These are phyloP conservation scores for Xylaria grammica DNA, from an alignment of 495 filamentous ascomycete genomes.

Conservation along the genomic window DNA sequence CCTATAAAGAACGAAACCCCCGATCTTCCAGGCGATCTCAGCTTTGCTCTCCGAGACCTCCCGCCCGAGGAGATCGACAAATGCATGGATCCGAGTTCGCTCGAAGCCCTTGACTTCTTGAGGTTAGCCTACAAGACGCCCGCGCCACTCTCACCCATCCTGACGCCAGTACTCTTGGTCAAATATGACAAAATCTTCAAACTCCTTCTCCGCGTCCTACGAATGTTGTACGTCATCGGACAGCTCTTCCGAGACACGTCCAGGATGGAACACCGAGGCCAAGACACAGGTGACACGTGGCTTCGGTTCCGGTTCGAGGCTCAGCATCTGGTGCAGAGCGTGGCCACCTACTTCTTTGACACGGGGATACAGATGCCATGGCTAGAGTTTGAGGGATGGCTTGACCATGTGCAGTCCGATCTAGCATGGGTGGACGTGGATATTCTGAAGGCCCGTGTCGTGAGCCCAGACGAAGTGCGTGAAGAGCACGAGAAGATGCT, in stretches of 20 bases:
- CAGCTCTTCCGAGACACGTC: constrained; percentile 68
- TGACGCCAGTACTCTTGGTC: constrained; percentile 67
- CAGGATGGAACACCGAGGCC: constrained; percentile 39
- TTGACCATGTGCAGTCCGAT: constrained; percentile 66
- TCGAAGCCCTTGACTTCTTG: constrained; percentile 91
- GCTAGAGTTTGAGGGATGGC: constrained; percentile 67
- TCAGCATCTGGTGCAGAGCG: constrained; percentile 72
- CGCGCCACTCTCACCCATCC: constrained; percentile 69
- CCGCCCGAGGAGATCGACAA: constrained; percentile 73
- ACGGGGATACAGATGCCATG: constrained; percentile 74
- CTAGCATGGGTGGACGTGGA: constrained; percentile 29
- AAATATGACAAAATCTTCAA: constrained; percentile 88
- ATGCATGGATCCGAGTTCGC: constrained; percentile 76
- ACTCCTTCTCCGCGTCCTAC: constrained; percentile 72
- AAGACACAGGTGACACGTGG: constrained; percentile 45
- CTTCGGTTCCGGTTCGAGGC: constrained; percentile 75
- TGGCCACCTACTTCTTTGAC: constrained; percentile 78
- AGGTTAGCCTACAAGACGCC: constrained; percentile 85
- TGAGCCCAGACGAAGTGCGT: constrained; percentile 68
- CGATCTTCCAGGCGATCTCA: constrained; percentile 78
- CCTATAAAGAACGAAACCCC: constrained; percentile 29
- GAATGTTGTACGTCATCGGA: constrained; percentile 80
- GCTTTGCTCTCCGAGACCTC: constrained; percentile 86
- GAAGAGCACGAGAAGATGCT: constrained; percentile 78
- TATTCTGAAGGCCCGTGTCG: constrained; percentile 41